Base-by-base conservation (phyloP, 2,329 filamentous ascomycete genomes). In the Ciborinia camelliae region DNA sequence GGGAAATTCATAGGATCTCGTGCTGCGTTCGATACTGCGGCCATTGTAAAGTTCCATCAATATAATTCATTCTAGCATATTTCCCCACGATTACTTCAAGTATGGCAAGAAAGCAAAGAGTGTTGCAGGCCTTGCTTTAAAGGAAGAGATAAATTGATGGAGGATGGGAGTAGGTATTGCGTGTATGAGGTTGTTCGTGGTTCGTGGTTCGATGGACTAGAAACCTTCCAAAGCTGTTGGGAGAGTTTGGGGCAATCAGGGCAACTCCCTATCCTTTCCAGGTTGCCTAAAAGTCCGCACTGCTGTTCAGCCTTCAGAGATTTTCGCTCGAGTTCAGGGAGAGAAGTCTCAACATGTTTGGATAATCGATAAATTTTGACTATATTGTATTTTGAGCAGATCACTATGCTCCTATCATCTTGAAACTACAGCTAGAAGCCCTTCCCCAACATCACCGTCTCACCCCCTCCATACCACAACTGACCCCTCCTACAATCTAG, bases 381-480 rank as follows among this genome's bases (percentile, higher is more conserved):
- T 26, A 2, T 48, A 26, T 23, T 7, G n/a, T 26, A 4, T 48
- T 26, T 48, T 10, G 45, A 15, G 23, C 12, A 26, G 4, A 26
- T 10, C 23, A 9, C 28, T 47, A 9, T 47, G n/a, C n/a, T n/a
- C n/a, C n/a, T 23, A 23, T 43, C 43, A 47, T 57, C 53, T 43
- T 23, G 23, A 2, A 26, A 18, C 32, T 55, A 35, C 0, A 43
- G 23, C 14, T 26, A 88, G 73, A 87, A 88, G 0, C 86, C 86
- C 74, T 87, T 85, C 23, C 86, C 86, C 23, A 82, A 62, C 73
- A 82, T 78, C 66, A 96, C 81, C 4, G 86, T 89, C 68, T 90
- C 83, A 0, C 93, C 93, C 32, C 87, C 90, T 43, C 90, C 94
- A 78, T 97, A 97, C 92, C 93, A 98, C 52, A 97, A 77, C 7